Conservation (phyloP, 768 basidiomycete genomes). For the Tephrocybe sp. region DNA sequence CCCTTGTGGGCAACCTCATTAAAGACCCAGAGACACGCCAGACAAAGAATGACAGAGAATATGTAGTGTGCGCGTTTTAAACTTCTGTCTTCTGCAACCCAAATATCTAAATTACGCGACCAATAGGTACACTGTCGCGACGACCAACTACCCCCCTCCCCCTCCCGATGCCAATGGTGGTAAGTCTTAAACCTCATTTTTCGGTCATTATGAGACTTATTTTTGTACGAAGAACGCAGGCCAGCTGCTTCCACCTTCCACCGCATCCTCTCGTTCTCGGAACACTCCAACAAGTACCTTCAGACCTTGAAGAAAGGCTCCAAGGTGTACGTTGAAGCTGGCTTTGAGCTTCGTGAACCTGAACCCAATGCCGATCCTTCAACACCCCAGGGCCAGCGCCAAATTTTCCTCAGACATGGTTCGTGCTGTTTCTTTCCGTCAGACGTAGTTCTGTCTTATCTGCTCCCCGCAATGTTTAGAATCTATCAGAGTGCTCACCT, state of each 20-base stretch:
- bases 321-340: slow-evolving; percentile 80
- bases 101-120: background rate
- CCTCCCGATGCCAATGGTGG: slow-evolving; percentile 62
- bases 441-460: background rate
- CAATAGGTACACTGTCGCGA: slow-evolving; percentile 75
- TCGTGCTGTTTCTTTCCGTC: slow-evolving; percentile 16
- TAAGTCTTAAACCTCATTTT: slow-evolving; percentile 28
- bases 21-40: slow-evolving; percentile 68
- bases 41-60: slow-evolving; percentile 79
- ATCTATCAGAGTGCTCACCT: slow-evolving; percentile 47
- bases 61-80: slow-evolving; percentile 54
- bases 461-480: slow-evolving; percentile 45
- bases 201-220: background rate
- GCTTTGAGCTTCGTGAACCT: slow-evolving; percentile 74
- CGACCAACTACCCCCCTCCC: slow-evolving; percentile 58
- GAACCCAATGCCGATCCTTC: slow-evolving; percentile 63
- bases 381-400: slow-evolving; percentile 72
- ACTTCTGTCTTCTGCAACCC: background rate
- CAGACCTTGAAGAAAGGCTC: slow-evolving; percentile 65
- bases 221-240: slow-evolving; percentile 42
- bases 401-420: slow-evolving; percentile 85
- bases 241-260: slow-evolving; percentile 70
- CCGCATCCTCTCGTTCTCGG: slow-evolving; percentile 71
- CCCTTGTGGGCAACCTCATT: slow-evolving; percentile 72
- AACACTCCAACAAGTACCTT: slow-evolving; percentile 61